Percentiles rank a stretch among this genome's conserved stretches.
Conservation (phyloP, 169 alveolate genomes). For the Pseudocohnilembus persalinus region DNA sequence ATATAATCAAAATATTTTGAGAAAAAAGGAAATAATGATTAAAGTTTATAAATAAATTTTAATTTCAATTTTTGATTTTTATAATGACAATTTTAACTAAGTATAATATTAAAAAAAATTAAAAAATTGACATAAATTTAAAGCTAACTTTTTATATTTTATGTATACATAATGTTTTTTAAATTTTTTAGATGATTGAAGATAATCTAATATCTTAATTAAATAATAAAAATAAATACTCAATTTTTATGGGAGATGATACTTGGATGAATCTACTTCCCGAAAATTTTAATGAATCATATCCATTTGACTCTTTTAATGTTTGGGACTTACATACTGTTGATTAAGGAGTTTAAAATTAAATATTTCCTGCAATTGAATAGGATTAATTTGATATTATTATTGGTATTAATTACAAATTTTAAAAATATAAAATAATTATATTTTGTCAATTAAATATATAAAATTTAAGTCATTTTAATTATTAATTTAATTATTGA, state of each 20-base stretch:
- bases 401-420: conserved; percentile 27
- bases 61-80: background rate
- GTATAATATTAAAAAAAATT: background rate
- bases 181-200: conserved; percentile 58
- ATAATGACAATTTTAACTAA: background rate
- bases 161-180: too few relatives aligned
- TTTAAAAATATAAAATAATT: background rate
- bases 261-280: conserved; percentile 75
- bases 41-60: background rate
- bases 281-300: conserved; percentile 46
- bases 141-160: too few relatives aligned
- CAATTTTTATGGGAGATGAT: conserved; percentile 81
- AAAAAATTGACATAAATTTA: background rate
- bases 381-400: conserved; percentile 50
- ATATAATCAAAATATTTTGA: background rate
- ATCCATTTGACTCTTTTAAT: conserved; percentile 68
- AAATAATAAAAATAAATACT: conserved; percentile 33
- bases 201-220: conserved; percentile 70
- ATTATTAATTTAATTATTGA: too few relatives aligned
- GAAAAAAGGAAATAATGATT: background rate
- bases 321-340: conserved; percentile 73
- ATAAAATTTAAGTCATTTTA: background rate
- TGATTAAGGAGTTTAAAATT: conserved; percentile 57
- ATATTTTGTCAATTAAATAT: background rate
- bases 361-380: conserved; percentile 42